Evolutionary conservation across 192 early-diverging fungal genomes (phyloP).

Genomic region (Mortierella claussenii): DNA sequence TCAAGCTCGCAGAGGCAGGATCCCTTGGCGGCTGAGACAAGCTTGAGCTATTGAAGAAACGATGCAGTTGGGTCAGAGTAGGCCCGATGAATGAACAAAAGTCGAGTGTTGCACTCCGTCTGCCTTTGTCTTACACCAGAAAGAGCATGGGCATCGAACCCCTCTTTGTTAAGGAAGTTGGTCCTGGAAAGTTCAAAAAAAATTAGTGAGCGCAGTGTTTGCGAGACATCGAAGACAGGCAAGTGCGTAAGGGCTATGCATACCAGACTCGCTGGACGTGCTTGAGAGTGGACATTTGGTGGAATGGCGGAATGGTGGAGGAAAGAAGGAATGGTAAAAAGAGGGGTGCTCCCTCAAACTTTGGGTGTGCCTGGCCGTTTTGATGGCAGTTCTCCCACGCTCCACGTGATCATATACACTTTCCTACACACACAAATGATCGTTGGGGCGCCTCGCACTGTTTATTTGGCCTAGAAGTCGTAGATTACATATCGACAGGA

Average conservation of each 20-base stretch:
- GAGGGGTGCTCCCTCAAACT: no score
- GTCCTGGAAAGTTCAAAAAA: conserved; percentile 13
- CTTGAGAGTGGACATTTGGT: conserved; percentile 41
- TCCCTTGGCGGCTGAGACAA: conserved; percentile 50
- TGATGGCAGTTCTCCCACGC: no score
- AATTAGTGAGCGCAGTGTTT: not conserved
- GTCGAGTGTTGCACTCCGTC: not conserved
- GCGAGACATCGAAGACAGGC: not conserved
- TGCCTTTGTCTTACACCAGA: conserved; percentile 24
- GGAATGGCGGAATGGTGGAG: not conserved
- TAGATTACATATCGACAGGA: not conserved
- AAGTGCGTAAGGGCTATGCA: not conserved
- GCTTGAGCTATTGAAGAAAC: conserved; percentile 48
- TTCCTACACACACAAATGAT: no score
- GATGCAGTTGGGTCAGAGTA: no score
- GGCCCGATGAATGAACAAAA: not conserved
- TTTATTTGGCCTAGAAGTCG: no score
- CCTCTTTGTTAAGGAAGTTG: conserved; percentile 29
- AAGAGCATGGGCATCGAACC: conserved; percentile 45
- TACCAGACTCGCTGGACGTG: conserved; percentile 45
- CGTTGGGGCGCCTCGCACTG: no score
- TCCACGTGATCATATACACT: no score
- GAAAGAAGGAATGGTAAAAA: not conserved
- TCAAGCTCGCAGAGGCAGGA: conserved; percentile 52
- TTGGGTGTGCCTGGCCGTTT: no score